Evolutionary conservation across 2,329 filamentous ascomycete genomes (phyloP).

Genomic region (Rugonectria rugulosa): DNA sequence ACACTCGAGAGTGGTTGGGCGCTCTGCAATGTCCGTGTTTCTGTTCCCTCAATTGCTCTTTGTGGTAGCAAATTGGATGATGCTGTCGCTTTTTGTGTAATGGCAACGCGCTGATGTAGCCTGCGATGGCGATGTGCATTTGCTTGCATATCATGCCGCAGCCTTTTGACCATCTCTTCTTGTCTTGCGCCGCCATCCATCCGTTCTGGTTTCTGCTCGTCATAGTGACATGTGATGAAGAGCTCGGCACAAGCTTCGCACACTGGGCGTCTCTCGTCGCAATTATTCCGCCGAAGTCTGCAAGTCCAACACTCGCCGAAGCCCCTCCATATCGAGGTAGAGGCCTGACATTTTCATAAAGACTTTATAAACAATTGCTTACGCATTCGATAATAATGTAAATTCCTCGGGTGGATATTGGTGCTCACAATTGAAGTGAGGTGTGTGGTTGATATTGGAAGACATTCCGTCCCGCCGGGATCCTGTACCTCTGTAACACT

Average conservation of each 20-base stretch:
- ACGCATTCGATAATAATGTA: too few species aligned
- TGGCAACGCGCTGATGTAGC: background rate
- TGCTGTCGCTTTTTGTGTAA: background rate
- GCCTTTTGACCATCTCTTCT: conserved; percentile 56
- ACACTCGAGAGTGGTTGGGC: too few species aligned
- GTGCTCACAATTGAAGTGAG: too few species aligned
- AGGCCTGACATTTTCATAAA: too few species aligned
- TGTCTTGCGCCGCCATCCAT: conserved; percentile 61
- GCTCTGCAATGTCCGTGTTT: too few species aligned
- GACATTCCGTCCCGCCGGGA: too few species aligned
- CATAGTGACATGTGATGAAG: conserved; percentile 64
- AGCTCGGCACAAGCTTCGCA: conserved; percentile 60
- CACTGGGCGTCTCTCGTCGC: conserved; percentile 59
- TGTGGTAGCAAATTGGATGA: background rate
- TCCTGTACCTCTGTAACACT: too few species aligned
- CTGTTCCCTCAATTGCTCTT: background rate
- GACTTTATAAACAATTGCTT: too few species aligned
- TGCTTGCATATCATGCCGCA: conserved; percentile 60
- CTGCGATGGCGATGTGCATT: background rate
- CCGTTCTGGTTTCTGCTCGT: conserved; percentile 61
- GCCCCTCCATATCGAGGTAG: too few species aligned
- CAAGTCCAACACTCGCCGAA: conserved; percentile 64
- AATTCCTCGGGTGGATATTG: too few species aligned
- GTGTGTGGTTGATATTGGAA: too few species aligned
- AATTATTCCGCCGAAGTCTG: conserved; percentile 68